phyloP scores from a whole-genome alignment of 78 protist species.

The Dictyostelium brefeldianum region DNA sequence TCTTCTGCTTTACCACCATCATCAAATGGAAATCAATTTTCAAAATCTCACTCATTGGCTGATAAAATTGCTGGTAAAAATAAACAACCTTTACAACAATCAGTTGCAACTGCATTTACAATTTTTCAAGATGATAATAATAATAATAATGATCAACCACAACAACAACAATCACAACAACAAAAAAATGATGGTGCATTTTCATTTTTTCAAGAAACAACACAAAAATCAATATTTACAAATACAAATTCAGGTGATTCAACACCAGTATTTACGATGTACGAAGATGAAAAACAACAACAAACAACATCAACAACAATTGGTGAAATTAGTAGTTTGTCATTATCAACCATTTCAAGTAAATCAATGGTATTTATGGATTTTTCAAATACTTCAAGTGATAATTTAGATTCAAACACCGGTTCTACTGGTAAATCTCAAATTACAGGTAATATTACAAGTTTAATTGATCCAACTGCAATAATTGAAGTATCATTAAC shows the following conservation, averaged over 20 bases:
- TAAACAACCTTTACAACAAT: background rate
- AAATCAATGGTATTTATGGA: conserved; percentile 16
- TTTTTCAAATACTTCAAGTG: background rate
- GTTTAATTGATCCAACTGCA: conserved; percentile 28
- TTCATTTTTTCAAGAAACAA: conserved; percentile 3
- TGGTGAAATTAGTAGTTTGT: background rate
- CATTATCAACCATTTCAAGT: background rate
- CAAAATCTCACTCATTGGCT: background rate
- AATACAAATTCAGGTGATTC: background rate
- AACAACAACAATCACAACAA: conserved; percentile 6
- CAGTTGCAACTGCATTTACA: background rate
- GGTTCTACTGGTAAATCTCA: background rate
- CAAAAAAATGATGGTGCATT: background rate
- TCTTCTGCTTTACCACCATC: background rate
- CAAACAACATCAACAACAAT: background rate
- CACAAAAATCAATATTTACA: background rate
- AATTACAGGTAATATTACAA: conserved; percentile 12
- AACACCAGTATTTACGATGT: background rate
- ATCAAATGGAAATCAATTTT: too few relatives aligned
- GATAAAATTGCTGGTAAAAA: conserved; percentile 14
- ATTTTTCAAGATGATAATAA: background rate
- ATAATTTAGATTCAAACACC: background rate
- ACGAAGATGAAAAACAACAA: conserved; percentile 1
- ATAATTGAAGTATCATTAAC: background rate
- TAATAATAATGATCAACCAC: background rate